phyloP scores from a whole-genome alignment of 129 eudicot genomes.

The Flaveria brownii region DNA sequence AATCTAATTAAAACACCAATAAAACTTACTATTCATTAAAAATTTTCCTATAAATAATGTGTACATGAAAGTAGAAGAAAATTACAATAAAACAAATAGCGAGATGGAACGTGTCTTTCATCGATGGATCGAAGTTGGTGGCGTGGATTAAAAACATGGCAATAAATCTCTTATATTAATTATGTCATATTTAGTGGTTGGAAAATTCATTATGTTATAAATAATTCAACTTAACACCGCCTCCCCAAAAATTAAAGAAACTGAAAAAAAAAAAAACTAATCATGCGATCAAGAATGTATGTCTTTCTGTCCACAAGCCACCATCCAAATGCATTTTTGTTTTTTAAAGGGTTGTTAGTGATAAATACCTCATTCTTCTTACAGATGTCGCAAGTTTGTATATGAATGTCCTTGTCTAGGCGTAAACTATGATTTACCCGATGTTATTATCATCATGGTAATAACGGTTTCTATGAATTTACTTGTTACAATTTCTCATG shows the following conservation, averaged over 20 bases:
- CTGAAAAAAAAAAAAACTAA: background rate
- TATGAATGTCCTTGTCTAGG: no score
- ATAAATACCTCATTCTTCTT: no score
- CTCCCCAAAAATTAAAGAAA: background rate
- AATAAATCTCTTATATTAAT: conserved; percentile 12
- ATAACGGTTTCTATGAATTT: no score
- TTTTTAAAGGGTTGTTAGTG: background rate
- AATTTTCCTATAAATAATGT: no score
- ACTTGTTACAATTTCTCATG: no score
- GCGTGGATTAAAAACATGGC: conserved; percentile 36
- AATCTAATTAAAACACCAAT: no score
- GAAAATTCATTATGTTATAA: conserved; percentile 19
- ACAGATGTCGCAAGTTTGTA: no score
- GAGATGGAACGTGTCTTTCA: conserved; percentile 32
- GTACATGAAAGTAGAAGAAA: background rate
- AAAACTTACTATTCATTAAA: no score
- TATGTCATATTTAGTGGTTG: conserved; percentile 35
- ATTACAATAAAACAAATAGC: background rate
- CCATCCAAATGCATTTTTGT: conserved; percentile 23
- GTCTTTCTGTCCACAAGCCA: conserved; percentile 35
- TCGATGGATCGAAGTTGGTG: conserved; percentile 16
- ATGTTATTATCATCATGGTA: no score
- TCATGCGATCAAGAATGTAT: conserved; percentile 28
- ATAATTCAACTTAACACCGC: background rate
- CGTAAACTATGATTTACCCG: no score